These are phyloP conservation scores for Calonectria hongkongensis DNA, from an alignment of 2,329 filamentous ascomycete species.

Conservation along the genomic window DNA sequence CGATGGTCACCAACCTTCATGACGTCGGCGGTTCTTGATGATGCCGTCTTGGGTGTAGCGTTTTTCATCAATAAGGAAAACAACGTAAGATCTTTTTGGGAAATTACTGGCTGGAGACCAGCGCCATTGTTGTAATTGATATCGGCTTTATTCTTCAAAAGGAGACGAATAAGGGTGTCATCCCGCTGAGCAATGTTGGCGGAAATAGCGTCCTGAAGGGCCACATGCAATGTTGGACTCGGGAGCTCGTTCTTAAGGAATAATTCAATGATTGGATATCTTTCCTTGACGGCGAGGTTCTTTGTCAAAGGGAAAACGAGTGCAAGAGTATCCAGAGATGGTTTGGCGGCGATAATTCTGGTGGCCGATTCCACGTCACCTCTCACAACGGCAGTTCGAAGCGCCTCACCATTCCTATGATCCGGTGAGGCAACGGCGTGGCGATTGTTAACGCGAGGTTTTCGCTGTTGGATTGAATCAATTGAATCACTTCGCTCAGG, in stretches of 20 bases:
- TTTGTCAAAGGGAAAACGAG: slow-evolving; percentile 69
- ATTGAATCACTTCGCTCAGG: slow-evolving; percentile 55
- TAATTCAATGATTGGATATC: slow-evolving; percentile 69
- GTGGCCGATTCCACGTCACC: slow-evolving; percentile 67
- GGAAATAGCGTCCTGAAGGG: slow-evolving; percentile 72
- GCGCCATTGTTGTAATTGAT: slow-evolving; percentile 72
- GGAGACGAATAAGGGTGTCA: slow-evolving; percentile 69
- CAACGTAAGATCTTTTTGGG: slow-evolving; percentile 67
- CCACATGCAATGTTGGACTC: slow-evolving; percentile 67
- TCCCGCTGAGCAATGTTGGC: slow-evolving; percentile 69
- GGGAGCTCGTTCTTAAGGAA: slow-evolving; percentile 71
- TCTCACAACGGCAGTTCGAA: slow-evolving; percentile 69
- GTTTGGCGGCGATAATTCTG: slow-evolving; percentile 67
- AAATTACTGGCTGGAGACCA: slow-evolving; percentile 69
- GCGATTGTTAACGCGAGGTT: slow-evolving; percentile 59
- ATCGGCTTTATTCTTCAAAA: slow-evolving; percentile 72
- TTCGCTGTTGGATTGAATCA: slow-evolving; percentile 46
- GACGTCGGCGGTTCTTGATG: slow-evolving; percentile 68
- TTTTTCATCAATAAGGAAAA: slow-evolving; percentile 67
- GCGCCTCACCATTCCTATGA: slow-evolving; percentile 70
- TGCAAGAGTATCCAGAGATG: slow-evolving; percentile 68
- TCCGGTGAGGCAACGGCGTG: slow-evolving; percentile 73
- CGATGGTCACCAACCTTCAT: slow-evolving; percentile 66
- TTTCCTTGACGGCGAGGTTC: slow-evolving; percentile 63
- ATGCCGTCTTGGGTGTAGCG: slow-evolving; percentile 67